Conservation (phyloP, 2,329 filamentous ascomycete species). For the Penicillium sp. region DNA sequence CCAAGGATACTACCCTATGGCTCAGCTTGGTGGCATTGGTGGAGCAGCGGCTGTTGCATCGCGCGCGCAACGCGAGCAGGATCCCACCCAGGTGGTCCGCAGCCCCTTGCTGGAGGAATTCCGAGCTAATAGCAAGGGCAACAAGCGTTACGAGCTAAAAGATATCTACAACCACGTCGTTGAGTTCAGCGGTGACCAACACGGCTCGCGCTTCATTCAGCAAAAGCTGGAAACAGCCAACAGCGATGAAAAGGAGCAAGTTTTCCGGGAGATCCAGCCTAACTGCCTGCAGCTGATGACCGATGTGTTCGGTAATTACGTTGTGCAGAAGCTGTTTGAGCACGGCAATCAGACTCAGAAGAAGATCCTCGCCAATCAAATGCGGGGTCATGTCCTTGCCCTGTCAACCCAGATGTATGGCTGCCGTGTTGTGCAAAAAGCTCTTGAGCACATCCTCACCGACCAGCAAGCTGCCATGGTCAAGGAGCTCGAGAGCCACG, state of each 20-base stretch:
- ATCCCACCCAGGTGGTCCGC: constrained; percentile 61
- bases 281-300: constrained; percentile 90
- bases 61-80: constrained; percentile 55
- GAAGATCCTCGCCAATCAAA: constrained; percentile 77
- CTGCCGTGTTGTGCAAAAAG: constrained; percentile 95
- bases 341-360: constrained; percentile 95
- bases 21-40: constrained; percentile 31
- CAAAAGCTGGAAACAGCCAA: constrained; percentile 88
- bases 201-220: constrained; percentile 94
- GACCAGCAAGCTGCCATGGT: constrained; percentile 86
- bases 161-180: constrained; percentile 86
- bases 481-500: constrained; percentile 74
- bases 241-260: constrained; percentile 89
- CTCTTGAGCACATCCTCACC: constrained; percentile 84
- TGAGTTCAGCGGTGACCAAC: constrained; percentile 93
- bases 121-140: constrained; percentile 69
- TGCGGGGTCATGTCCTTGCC: constrained; percentile 79
- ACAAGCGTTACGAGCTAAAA: constrained; percentile 77
- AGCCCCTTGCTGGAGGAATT: constrained; percentile 80
- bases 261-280: constrained; percentile 82
- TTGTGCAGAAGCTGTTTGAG: constrained; percentile 97
- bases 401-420: constrained; percentile 89
- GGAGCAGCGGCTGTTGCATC: constrained; percentile 36
- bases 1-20: constrained; percentile 38
- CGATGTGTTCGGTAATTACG: constrained; percentile 97